These are phyloP conservation scores for Cenchrus fungigraminus DNA, from an alignment of 176 grass and related monocot genomes.

Conservation along the genomic window DNA sequence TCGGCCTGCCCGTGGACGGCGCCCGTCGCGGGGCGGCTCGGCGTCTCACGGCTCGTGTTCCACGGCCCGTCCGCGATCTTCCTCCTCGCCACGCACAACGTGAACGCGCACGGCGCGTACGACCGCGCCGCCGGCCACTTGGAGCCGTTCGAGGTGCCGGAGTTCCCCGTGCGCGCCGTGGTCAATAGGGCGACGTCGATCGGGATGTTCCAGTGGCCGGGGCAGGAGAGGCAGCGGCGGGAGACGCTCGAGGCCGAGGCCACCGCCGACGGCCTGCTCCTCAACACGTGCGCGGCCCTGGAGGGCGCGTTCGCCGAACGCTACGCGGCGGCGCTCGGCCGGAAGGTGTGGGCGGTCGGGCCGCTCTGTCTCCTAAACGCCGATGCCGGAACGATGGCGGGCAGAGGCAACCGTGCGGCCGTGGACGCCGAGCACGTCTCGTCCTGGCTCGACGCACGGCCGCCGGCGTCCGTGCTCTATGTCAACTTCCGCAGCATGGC, in stretches of 20 bases:
- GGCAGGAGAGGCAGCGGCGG: slow-evolving; percentile 35
- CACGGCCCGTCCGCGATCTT: slow-evolving; percentile 41
- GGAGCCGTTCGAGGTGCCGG: slow-evolving; percentile 51
- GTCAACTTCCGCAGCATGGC: slow-evolving; percentile 53
- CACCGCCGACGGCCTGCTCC: slow-evolving; percentile 44
- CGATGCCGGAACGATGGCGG: slow-evolving; percentile 19
- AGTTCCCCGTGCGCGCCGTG: slow-evolving; percentile 23
- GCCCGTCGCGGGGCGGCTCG: slow-evolving; percentile 26
- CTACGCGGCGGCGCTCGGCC: slow-evolving; percentile 47
- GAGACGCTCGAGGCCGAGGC: slow-evolving; percentile 54
- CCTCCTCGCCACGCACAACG: slow-evolving; percentile 21
- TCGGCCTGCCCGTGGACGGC: slow-evolving; percentile 30
- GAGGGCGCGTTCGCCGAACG: slow-evolving; percentile 44
- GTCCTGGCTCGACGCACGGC: slow-evolving; percentile 52
- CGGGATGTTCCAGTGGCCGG: slow-evolving; percentile 47
- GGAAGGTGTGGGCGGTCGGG: slow-evolving; percentile 52
- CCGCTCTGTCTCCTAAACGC: slow-evolving; percentile 49
- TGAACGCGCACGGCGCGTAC: slow-evolving; percentile 27
- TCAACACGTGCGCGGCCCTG: slow-evolving; percentile 59
- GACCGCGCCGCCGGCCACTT: slow-evolving; percentile 34
- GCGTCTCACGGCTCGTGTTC: slow-evolving; percentile 39
- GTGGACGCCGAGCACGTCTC: slow-evolving; percentile 22
- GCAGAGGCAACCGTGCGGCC: slow-evolving; percentile 38
- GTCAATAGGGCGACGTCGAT: slow-evolving; percentile 40
- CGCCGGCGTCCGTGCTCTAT: slow-evolving; percentile 51